Percentiles rank a stretch among this genome's conserved stretches.
Conservation (phyloP, 176 grass and related monocot species). For the Pontederia crassipes region DNA sequence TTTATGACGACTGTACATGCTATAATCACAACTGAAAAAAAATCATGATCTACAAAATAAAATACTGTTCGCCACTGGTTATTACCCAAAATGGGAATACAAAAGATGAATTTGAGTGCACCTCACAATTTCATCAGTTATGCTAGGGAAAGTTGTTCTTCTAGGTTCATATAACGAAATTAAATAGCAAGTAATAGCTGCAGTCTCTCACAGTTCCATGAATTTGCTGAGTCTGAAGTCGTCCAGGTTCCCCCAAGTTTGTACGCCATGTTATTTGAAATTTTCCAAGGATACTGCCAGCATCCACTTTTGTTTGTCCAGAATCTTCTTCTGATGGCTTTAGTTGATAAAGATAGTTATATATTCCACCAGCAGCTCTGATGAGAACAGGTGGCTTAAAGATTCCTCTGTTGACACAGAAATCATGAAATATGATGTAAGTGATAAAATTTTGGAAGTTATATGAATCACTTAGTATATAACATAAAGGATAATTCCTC, state of each 20-base stretch:
- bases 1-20: too few species aligned
- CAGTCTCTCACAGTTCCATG: constrained; percentile 64
- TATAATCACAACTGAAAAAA: too few species aligned
- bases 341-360: constrained; percentile 88
- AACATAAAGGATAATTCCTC: neutral
- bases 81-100: neutral
- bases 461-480: too few species aligned
- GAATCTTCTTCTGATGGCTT: constrained; percentile 41
- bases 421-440: too few species aligned
- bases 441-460: too few species aligned
- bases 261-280: constrained; percentile 99
- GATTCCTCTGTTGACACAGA: constrained; percentile 37
- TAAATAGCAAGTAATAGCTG: constrained; percentile 11
- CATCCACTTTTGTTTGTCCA: constrained; percentile 50
- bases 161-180: neutral
- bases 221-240: constrained; percentile 93
- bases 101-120: neutral
- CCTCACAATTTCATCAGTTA: constrained; percentile 9
- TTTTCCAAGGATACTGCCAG: constrained; percentile 85
- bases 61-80: neutral
- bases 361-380: constrained; percentile 89
- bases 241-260: constrained; percentile 95
- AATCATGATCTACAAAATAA: too few species aligned
- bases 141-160: constrained; percentile 2
- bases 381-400: constrained; percentile 68